These are phyloP conservation scores for Claviceps capensis DNA, from an alignment of 2,329 filamentous ascomycete species.

Conservation along the genomic window DNA sequence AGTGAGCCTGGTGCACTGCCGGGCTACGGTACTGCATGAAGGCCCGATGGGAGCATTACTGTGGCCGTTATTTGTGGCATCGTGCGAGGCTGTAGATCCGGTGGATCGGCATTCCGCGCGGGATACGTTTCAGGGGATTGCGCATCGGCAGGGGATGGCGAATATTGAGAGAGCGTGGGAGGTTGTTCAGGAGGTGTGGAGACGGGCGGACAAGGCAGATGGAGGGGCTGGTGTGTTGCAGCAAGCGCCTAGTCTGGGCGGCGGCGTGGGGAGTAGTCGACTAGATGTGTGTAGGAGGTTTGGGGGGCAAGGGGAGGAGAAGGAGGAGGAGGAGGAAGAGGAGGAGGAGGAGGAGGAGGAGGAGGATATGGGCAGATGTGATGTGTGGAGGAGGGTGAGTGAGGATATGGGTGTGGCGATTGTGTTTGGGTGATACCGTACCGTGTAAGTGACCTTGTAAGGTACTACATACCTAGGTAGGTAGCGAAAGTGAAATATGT, in stretches of 20 bases:
- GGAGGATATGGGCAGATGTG: constrained; percentile 10
- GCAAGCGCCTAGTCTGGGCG: no score
- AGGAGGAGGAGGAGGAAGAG: no score
- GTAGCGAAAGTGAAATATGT: no score
- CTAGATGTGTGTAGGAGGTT: no score
- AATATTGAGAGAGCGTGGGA: constrained; percentile 50
- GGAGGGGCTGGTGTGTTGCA: constrained; percentile 5
- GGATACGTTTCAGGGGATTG: constrained; percentile 37
- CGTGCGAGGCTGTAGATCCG: constrained; percentile 40
- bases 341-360: no score
- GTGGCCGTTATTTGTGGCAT: constrained; percentile 51
- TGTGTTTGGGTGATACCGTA: constrained; percentile 38
- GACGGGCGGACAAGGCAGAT: constrained; percentile 29
- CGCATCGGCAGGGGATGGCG: constrained; percentile 47
- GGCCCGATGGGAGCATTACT: constrained; percentile 51
- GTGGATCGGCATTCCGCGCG: constrained; percentile 38
- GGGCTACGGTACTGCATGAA: constrained; percentile 37
- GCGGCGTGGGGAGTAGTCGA: no score
- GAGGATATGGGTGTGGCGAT: constrained; percentile 44
- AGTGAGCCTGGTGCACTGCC: constrained; percentile 37
- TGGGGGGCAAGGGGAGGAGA: no score
- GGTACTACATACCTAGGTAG: neutral
- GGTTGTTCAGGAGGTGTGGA: constrained; percentile 49
- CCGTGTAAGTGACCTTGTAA: neutral
- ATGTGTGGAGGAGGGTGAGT: constrained; percentile 44